Base-by-base conservation (phyloP, 2,329 filamentous ascomycete species). In the Pleoardoris graminearum region DNA sequence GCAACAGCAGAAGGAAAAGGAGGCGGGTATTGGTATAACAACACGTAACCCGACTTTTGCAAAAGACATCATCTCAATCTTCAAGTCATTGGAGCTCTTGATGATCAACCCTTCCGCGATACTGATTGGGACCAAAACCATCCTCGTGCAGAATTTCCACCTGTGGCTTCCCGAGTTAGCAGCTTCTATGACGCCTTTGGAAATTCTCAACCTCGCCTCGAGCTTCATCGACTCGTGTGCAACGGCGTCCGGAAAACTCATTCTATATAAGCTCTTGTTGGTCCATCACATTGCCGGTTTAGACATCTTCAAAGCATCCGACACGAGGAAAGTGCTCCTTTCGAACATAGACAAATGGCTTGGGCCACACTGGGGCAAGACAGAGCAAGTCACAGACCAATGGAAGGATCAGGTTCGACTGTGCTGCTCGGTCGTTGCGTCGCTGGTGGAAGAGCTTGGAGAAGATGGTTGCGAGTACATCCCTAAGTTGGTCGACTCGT, bases 131-230 rank as follows among this genome's bases (percentile, higher is more conserved):
- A 97, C 90, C 58, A 96, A 99, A 75, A 97, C 94, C 0, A 79
- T 99, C 44, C 86, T 95, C 2, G 91, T 97, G 11, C 94, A 99
- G 73, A 91, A 97, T 71, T 96, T 97, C 71, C 93, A 97, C 69
- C 89, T 90, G 0, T 99, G 94, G 94, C 79, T 99, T n/a, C 93
- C 94, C 0, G 93, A 97, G 69, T 83, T 99, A 8, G 81, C 85
- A 0, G 85, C 87, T 1, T 80, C 94, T 32, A 81, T 97, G 67
- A 84, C 82, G 3, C 86, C 87, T 0, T 88, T 91, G 63, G 93
- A 97, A 70, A 93, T 97, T 39, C 78, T 97, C 47, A 88, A 96
- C 65, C 88, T 97, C 58, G 91, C 92, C 35, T 90, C 95, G 56
- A 90, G 93, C 73, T 96, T 97, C 67, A 88, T 97, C 78, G 91